A percentile compares a stretch with the other conserved stretches of the same genome.
Conservation (phyloP, 768 basidiomycete genomes). For the Hypholoma fasciculare region DNA sequence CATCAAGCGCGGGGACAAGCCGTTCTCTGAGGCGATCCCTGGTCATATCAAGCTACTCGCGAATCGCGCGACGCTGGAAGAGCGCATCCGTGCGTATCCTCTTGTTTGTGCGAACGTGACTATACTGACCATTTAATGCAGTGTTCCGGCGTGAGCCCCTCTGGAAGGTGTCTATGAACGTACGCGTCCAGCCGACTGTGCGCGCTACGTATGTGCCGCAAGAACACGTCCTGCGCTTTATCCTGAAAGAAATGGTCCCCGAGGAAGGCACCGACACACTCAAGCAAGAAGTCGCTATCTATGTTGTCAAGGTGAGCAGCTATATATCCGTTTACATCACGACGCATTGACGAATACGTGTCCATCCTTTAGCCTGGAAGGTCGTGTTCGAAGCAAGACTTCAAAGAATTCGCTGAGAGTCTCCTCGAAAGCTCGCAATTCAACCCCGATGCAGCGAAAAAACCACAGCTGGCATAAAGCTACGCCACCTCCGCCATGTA, state of each 20-base stretch:
- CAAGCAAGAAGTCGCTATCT: constrained; percentile 50
- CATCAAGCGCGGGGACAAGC: constrained; percentile 52
- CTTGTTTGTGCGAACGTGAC: not conserved
- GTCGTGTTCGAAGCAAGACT: constrained; percentile 51
- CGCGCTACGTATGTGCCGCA: constrained; percentile 58
- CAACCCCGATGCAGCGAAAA: constrained; percentile 22
- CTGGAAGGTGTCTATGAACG: constrained; percentile 70
- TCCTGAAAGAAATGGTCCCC: constrained; percentile 47
- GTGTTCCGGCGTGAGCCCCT: constrained; percentile 74
- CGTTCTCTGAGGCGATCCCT: constrained; percentile 59
- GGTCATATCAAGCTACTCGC: constrained; percentile 63
- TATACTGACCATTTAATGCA: constrained; percentile 19
- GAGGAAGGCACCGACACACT: not conserved
- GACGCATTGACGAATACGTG: too few relatives aligned
- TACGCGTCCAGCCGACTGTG: constrained; percentile 52
- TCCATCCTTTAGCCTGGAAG: constrained; percentile 39
- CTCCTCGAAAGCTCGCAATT: constrained; percentile 39
- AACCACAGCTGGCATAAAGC: not conserved
- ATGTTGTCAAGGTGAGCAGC: constrained; percentile 58
- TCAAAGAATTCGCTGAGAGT: constrained; percentile 50
- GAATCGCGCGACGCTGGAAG: constrained; percentile 37
- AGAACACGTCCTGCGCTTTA: constrained; percentile 55
- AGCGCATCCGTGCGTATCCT: constrained; percentile 47
- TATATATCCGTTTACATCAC: too few relatives aligned
- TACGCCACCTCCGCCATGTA: too few relatives aligned